Percentiles rank a stretch among this genome's conserved stretches.
These are phyloP conservation scores for Erigeron canadensis DNA, from an alignment of 129 eudicot species.

Conservation along the genomic window DNA sequence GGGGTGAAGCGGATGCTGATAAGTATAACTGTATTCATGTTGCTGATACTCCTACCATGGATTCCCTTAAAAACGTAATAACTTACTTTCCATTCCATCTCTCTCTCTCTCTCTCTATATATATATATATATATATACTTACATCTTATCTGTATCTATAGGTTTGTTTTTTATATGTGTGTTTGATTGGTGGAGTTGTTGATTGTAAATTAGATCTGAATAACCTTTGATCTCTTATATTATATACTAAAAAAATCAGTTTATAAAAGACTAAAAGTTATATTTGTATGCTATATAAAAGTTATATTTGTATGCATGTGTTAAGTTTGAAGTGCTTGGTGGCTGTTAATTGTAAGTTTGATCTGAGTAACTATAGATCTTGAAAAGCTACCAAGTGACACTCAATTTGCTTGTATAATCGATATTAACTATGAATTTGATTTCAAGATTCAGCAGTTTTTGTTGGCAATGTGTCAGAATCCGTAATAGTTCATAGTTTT, in stretches of 20 bases:
- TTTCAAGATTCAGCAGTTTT: not conserved
- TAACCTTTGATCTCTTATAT: not conserved
- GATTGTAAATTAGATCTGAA: not conserved
- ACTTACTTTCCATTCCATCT: not conserved
- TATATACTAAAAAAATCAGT: not conserved
- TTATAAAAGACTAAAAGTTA: too few relatives aligned
- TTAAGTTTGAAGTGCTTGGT: not conserved
- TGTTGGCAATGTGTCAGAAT: not conserved
- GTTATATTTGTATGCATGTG: not conserved
- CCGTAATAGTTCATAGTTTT: not conserved
- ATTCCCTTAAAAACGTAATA: slow-evolving; percentile 72
- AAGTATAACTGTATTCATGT: slow-evolving; percentile 72
- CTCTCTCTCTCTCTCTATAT: not conserved
- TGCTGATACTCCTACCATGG: slow-evolving; percentile 85
- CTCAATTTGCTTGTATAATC: not conserved
- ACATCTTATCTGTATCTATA: not conserved
- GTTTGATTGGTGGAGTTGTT: not conserved
- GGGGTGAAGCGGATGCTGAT: slow-evolving; percentile 88
- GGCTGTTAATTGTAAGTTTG: not conserved
- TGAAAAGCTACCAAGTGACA: too few relatives aligned
- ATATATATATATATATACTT: not conserved
- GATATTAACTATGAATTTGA: not conserved
- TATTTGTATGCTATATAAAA: too few relatives aligned
- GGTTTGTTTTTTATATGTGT: not conserved
- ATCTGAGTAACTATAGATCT: not conserved